These are phyloP conservation scores for Trichosporon sp. DNA, from an alignment of 1,284 basidiomycete genomes.

Conservation along the genomic window DNA sequence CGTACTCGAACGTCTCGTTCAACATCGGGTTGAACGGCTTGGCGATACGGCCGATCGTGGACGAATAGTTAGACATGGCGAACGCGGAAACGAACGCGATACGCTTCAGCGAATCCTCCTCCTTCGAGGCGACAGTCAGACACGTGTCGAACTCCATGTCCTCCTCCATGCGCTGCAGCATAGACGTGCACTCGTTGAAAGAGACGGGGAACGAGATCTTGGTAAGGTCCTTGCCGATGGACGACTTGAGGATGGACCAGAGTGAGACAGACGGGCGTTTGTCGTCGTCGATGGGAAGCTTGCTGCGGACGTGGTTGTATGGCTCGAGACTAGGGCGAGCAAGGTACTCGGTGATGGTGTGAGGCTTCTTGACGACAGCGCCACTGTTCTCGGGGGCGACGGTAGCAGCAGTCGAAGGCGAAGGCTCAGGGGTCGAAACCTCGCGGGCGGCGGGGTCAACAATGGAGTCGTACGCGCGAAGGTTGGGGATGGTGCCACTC, in stretches of 20 bases:
- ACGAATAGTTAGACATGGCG: constrained; percentile 95
- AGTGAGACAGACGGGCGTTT: constrained; percentile 87
- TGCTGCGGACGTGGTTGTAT: constrained; percentile 69
- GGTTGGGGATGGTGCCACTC: constrained; percentile 68
- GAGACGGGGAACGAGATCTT: constrained; percentile 91
- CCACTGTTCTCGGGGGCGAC: neutral
- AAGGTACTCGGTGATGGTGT: constrained; percentile 49
- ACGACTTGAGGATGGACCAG: constrained; percentile 94
- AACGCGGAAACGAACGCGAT: constrained; percentile 95
- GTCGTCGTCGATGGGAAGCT: constrained; percentile 72
- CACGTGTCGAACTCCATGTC: constrained; percentile 97
- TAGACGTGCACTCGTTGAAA: constrained; percentile 95
- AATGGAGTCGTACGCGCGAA: constrained; percentile 69
- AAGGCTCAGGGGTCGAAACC: constrained; percentile 4
- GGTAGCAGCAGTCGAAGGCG: neutral
- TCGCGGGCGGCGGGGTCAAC: constrained; percentile 44
- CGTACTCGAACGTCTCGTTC: constrained; percentile 93
- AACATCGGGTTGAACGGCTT: constrained; percentile 80
- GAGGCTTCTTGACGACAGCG: constrained; percentile 13
- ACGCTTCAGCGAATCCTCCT: constrained; percentile 76
- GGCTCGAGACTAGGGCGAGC: constrained; percentile 66
- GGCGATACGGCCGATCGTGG: constrained; percentile 91
- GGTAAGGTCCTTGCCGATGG: constrained; percentile 95
- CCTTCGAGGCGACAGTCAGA: constrained; percentile 71
- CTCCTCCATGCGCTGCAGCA: constrained; percentile 81